Percentiles rank a stretch among this genome's conserved stretches.
Conservation (phyloP, 192 early-diverging fungal species). For the Rhizophagus prolifer region DNA sequence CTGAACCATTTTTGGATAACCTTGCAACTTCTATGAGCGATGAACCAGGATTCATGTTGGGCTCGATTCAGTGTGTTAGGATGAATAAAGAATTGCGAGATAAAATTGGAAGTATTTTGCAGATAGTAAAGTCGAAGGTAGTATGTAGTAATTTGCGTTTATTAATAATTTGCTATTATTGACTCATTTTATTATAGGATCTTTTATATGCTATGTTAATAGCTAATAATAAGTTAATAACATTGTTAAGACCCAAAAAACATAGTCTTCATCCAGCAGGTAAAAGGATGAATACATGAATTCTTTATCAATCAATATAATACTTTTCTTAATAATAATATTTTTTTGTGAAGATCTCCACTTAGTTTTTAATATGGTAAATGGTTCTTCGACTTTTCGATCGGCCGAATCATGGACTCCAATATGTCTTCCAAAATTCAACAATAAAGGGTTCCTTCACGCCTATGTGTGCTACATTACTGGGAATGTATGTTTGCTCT, state of each 20-base stretch:
- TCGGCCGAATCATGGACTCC: slow-evolving; percentile 92
- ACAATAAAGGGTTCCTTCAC: slow-evolving; percentile 83
- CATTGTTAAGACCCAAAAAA: slow-evolving; percentile 69
- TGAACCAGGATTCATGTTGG: slow-evolving; percentile 73
- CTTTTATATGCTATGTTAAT: slow-evolving; percentile 81
- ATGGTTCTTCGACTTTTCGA: slow-evolving; percentile 69
- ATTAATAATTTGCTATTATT: background rate
- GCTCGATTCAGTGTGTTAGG: slow-evolving; percentile 72
- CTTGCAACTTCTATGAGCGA: slow-evolving; percentile 67
- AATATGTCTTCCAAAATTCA: slow-evolving; percentile 90
- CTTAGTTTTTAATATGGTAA: slow-evolving; percentile 79
- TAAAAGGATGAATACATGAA: slow-evolving; percentile 23
- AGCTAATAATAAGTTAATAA: slow-evolving; percentile 74
- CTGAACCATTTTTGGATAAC: slow-evolving; percentile 81
- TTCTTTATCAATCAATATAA: background rate
- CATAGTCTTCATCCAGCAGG: slow-evolving; percentile 77
- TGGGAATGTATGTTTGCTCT: slow-evolving; percentile 66
- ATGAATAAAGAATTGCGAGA: slow-evolving; percentile 67
- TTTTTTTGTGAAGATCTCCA: slow-evolving; percentile 58
- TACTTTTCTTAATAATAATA: background rate
- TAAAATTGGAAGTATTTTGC: slow-evolving; percentile 62
- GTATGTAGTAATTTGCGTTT: background rate
- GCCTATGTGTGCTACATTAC: slow-evolving; percentile 83
- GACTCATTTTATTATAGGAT: slow-evolving; percentile 34
- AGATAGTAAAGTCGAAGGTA: slow-evolving; percentile 59